Conservation (phyloP, 169 alveolate species). For the Cryptosporidium tyzzeri region DNA sequence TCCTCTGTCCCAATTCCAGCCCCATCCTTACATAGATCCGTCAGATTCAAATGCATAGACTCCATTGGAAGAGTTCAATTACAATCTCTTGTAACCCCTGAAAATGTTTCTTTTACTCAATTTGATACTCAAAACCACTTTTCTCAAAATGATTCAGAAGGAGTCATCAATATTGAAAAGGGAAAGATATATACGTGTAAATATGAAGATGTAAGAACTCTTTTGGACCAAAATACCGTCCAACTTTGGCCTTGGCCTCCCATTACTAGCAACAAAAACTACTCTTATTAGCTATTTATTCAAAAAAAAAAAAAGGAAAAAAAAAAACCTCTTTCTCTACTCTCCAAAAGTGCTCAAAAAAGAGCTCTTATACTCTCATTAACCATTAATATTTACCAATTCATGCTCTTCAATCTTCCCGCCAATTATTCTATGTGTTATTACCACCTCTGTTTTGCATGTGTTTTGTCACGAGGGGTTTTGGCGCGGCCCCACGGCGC, state of each 20-base stretch:
- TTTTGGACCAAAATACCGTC: constrained; percentile 11
- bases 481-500: neutral
- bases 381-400: neutral
- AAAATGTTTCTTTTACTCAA: constrained; percentile 15
- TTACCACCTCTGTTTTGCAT: no score
- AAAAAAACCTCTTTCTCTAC: neutral
- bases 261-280: constrained; percentile 9
- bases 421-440: neutral
- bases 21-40: constrained; percentile 44
- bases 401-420: neutral
- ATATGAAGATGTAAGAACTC: constrained; percentile 39
- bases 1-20: constrained; percentile 51
- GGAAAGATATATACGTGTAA: constrained; percentile 51
- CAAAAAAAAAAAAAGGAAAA: no score
- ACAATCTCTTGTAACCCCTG: neutral
- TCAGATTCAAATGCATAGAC: constrained; percentile 38
- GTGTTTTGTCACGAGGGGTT: no score
- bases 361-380: neutral
- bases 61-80: constrained; percentile 25
- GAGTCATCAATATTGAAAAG: constrained; percentile 27
- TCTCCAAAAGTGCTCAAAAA: neutral
- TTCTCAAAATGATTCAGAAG: constrained; percentile 8
- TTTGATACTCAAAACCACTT: constrained; percentile 8
- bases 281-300: neutral
- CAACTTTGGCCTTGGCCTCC: constrained; percentile 77